Evolutionary conservation across 2,329 filamentous ascomycete genomes (phyloP), one percentile per base, ranked within the genome.

Genomic region (Nakataea oryzae): DNA sequence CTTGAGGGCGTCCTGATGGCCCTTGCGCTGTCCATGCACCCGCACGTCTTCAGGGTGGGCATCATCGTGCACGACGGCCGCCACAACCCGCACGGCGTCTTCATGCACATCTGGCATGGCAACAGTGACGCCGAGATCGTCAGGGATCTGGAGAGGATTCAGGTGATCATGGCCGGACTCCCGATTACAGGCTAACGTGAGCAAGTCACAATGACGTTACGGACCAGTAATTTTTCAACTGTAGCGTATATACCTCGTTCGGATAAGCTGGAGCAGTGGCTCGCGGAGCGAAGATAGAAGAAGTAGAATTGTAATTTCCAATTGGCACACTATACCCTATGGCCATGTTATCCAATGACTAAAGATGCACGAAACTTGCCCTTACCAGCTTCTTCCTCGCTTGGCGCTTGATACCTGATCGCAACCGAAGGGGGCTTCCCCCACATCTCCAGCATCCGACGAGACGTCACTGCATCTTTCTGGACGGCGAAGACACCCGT

Each of bases 401-500:
- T 6, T 47, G 17, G 17, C 2, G 7, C 1, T 47, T 21, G 12
- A 1, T 1, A n/a, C 6, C n/a, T 11, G 41, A 50, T 6, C 6
- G 21, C 7, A 21, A n/a, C 8, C 1, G 2, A 3, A 6, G 17
- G 41, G 41, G 41, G 41, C 4, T 21, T 50, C 17, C n/a, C n/a
- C 41, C 41, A 50, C 41, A 50, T 50, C 21, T 50, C 41, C 41
- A 50, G 5, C 41, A 50, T n/a, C 17, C 11, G 41, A 6, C 21
- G 21, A n/a, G 21, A 8, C 7, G 41, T 50, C 17, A 21, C 41
- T 21, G 21, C 21, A 8, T 21, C 26, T 11, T 28, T 56, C 17
- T 56, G 12, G 21, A 61, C 54, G 29, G 59, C 59, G 56, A 61
- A 61, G 21, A 56, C 59, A 3, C 24, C 54, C 24, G 59, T 61